Base-by-base conservation (phyloP, 345 rosid species). In the Gossypium turneri region DNA sequence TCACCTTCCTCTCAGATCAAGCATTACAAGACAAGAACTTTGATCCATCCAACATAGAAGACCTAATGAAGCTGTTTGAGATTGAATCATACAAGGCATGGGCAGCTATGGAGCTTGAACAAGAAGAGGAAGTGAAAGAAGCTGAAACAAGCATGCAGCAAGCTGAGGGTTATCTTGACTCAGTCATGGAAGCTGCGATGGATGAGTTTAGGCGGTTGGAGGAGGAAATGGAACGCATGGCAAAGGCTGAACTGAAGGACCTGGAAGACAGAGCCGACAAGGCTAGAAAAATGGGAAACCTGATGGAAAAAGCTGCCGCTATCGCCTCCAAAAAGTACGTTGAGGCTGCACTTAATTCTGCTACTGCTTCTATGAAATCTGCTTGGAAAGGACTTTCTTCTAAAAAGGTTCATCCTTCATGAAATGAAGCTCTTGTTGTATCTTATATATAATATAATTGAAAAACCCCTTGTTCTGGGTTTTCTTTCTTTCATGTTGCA, bases 1-100 rank as follows among this genome's bases (percentile, higher is more conserved):
- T 94, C 88, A 83, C 86, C 75, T 87, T 83, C 79, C 90, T 94
- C 47, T 89, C 97, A 67, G 85, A 88, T 78, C 91, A 85, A 75
- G 85, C 98, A 27, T 84, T 87, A 19, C 76, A 62, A 24, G 94
- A 94, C 88, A 94, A 85, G 79, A 70, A 67, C 77, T 94, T 92
- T 75, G 93, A 92, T 53, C 97, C 98, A 1, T 80, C 87, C 57
- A 61, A 83, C 12, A 90, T 90, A 34, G 94, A 94, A 53, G 92
- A 89, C 81, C 89, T 92, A 34, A 84, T 89, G 90, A 88, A 85
- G 63, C 89, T 94, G 16, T 94, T 92, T 67, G 97, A 94, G 85
- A 9, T 92, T 20, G 98, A 94, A 65, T 91, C 97, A 4, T 92
- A 88, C 92, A 89, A 79, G 38, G 84, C 90, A 12, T 94, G 98